Base-by-base conservation (phyloP, 768 basidiomycete species). In the Trametes cinnabarina region DNA sequence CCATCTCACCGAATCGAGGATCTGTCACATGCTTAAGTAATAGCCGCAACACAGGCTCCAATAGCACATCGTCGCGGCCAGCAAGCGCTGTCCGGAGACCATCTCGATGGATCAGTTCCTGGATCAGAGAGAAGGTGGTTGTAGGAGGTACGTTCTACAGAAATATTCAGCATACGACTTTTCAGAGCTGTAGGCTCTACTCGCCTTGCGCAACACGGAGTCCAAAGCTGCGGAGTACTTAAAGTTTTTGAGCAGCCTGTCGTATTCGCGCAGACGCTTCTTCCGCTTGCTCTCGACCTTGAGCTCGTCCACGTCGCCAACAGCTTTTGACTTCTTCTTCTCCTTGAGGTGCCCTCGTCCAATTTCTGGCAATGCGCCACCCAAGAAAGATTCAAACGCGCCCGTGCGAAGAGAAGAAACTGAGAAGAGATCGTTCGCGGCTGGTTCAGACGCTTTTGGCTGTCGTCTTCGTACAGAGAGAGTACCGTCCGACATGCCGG, bases 401-500 rank as follows among this genome's bases (percentile, higher is more conserved):
- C 85, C 83, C 0, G 82, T 70, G 17, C 78, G 77, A 5, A 87
- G 70, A 4, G 77, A 72, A 0, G 78, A 67, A 9, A 66, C 65
- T 20, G 75, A 70, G 57, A 76, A 70, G 11, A 53, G 71, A 51
- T 69, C 66, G 43, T 75, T 73, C 2, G 70, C 65, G 3, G 73
- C 71, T 0, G 73, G 66, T 68, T 90, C 85, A n/a, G 82, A 82
- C 0, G 83, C 73, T 71, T 91, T 94, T 17, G 80, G 82, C 64
- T 92, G 89, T 57, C 95, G 83, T 63, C 92, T 82, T 26, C 97
- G 91, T 46, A 99, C 84, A n/a, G 95, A 95, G n/a, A 99, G 79
- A 1, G 96, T 98, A 2, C 96, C 96, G 68, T 98, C 97, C 15
- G 94, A 88, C 88, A 98, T 92, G n/a, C 97, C 97, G 1, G 92